Evolutionary conservation across 352 stramenopile species (phyloP), one percentile per base, ranked within the genome.

Genomic region (Pythium biforme): DNA sequence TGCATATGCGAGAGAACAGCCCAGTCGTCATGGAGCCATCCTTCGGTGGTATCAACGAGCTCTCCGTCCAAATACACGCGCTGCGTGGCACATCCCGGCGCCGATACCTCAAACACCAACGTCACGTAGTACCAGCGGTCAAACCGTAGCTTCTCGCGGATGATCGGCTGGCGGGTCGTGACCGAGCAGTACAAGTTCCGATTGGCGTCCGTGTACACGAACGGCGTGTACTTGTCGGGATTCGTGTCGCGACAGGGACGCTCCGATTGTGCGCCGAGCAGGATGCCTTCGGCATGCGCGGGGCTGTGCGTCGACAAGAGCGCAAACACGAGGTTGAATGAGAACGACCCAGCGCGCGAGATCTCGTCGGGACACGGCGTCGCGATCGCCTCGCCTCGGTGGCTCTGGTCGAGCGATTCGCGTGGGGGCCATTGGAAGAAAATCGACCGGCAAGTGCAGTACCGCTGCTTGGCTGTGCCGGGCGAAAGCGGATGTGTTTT

Each of bases 81-180:
- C 40, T 46, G 40, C 11, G n/a, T 46, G 3, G 40, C 15, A 4
- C 3, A 83, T 4, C 3, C 3, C 4, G 12, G 40, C 12, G 12
- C 40, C 10, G 40, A 25, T 22, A 25, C 40, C 1, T 46, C 40
- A 11, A 46, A 46, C 11, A 25, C 19, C 3, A 46, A 11, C 40
- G 40, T 17, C 3, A 46, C 62, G 62, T 90, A 76, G 55, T 90
- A 88, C 78, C 78, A 90, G 22, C 83, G 78, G 34, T 37, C 8
- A 14, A 27, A 4, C 9, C 50, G 7, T 9, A 65, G 48, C 4
- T 12, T 45, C 8, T 39, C 20, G 20, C 47, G 23, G 19, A 58
- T 37, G 22, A 51, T 6, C 7, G 37, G 53, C 37, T 60, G 62
- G 4, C 20, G 8, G 19, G 74, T 58, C 15, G 77, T 33, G n/a